Conservation (phyloP, 2,329 filamentous ascomycete species). For the Fusarium ramigenum region DNA sequence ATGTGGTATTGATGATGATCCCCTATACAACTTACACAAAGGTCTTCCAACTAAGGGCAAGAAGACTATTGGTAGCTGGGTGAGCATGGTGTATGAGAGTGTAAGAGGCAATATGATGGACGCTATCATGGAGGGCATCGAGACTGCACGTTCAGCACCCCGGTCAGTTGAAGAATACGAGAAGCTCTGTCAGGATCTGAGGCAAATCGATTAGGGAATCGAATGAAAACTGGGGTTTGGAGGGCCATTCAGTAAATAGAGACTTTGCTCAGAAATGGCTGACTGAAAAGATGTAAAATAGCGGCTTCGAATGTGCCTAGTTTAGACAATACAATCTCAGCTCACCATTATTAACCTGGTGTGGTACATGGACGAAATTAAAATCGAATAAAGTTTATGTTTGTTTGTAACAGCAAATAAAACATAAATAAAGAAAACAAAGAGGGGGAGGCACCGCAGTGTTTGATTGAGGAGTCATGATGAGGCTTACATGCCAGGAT, state of each 20-base stretch:
- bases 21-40: slow-evolving; percentile 39
- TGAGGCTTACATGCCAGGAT: background rate
- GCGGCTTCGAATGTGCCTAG: background rate
- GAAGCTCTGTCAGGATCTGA: slow-evolving; percentile 33
- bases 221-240: background rate
- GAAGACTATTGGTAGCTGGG: slow-evolving; percentile 48
- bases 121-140: slow-evolving; percentile 41
- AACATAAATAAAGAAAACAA: no score
- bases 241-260: background rate
- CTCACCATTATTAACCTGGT: slow-evolving; percentile 1
- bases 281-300: background rate
- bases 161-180: slow-evolving; percentile 37
- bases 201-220: background rate
- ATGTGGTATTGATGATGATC: slow-evolving; percentile 46
- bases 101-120: slow-evolving; percentile 42
- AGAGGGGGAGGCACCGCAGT: background rate
- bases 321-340: slow-evolving; percentile 14
- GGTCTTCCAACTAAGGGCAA: slow-evolving; percentile 36
- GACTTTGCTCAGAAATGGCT: background rate
- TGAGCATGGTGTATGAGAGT: slow-evolving; percentile 47
- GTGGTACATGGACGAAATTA: accelerated
- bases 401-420: background rate
- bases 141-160: slow-evolving; percentile 24
- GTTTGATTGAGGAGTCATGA: slow-evolving; percentile 12
- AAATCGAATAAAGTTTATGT: background rate